Base-by-base conservation (phyloP, 305 asterid species). In the Salvia sclarea region DNA sequence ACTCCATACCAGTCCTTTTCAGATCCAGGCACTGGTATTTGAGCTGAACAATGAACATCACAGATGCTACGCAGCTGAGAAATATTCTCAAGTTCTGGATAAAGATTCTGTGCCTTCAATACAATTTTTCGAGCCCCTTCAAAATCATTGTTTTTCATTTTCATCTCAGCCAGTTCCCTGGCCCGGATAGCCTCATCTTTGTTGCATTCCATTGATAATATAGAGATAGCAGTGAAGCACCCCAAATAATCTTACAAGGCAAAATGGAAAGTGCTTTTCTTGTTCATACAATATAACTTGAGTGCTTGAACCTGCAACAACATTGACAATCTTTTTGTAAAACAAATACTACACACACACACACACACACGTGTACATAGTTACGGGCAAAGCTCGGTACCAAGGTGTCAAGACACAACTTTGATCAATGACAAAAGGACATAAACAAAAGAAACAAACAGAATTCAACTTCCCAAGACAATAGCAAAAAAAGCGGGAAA, bases 1-100 rank as follows among this genome's bases (percentile, higher is more conserved):
- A 86, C 79, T n/a, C 79, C 84, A 56, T 86, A 86, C 90, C 89
- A 84, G 74, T 84, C 93, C 72, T 71, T 82, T 10, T 82, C 90
- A 10, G 78, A 70, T 62, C 86, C 93, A 21, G 37, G 4, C n/a
- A 77, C 11, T 33, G 22, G 66, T 40, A 66, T 84, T 38, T 68
- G 70, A 37, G 84, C 82, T 9, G 85, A 75, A 76, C 86, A 76
- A 47, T 84, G 86, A 57, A 81, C 93, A 62, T 86, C 80, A 45
- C 92, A 84, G 33, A 84, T 73, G 66, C 82, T 75, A 16, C 82
- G 59, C 35, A 86, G 65, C 79, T 84, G 90, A 28, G 75, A 49
- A 43, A 80, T 77, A 67, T 84, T 81, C 73, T 82, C 86, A n/a
- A 86, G 83, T 20, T 79, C 82, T 1, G 93, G 90, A 55, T 75